Conservation (phyloP, 257 asterid genomes). For the Primulina eburnea region DNA sequence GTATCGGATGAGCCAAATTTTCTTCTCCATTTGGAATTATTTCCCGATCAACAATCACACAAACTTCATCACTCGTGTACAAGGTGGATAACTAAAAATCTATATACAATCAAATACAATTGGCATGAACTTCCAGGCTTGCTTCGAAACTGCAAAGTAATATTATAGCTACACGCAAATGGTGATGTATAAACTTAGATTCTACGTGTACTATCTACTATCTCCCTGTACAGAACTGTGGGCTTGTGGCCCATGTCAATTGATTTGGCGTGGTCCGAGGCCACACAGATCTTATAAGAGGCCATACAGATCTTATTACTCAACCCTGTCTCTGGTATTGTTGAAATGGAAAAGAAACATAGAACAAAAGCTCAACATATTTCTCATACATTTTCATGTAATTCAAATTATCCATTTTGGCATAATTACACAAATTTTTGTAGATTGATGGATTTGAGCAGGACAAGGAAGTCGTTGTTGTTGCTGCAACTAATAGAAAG, state of each 20-base stretch:
- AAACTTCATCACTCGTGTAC: neutral
- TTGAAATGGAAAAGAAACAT: neutral
- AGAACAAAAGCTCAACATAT: neutral
- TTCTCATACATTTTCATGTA: neutral
- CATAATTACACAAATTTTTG: slow-evolving; percentile 14
- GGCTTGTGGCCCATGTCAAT: neutral
- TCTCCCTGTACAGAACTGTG: too few relatives aligned
- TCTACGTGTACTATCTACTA: too few relatives aligned
- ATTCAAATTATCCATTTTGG: too few relatives aligned
- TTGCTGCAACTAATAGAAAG: slow-evolving; percentile 96
- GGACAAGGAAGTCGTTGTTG: slow-evolving; percentile 83
- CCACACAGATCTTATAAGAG: neutral
- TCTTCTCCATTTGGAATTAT: neutral
- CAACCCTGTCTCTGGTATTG: neutral
- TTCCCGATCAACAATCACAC: neutral
- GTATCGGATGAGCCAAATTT: neutral
- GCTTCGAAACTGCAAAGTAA: neutral
- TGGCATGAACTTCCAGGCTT: neutral
- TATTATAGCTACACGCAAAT: too few relatives aligned
- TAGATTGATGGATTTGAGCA: slow-evolving; percentile 99
- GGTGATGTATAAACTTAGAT: too few relatives aligned
- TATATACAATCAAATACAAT: neutral
- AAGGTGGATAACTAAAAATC: neutral
- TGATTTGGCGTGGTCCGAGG: neutral
- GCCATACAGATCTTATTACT: neutral